Evolutionary conservation across 225 moss, liverwort and hornwort genomes (phyloP).

Genomic region (Sphagnum contortum): DNA sequence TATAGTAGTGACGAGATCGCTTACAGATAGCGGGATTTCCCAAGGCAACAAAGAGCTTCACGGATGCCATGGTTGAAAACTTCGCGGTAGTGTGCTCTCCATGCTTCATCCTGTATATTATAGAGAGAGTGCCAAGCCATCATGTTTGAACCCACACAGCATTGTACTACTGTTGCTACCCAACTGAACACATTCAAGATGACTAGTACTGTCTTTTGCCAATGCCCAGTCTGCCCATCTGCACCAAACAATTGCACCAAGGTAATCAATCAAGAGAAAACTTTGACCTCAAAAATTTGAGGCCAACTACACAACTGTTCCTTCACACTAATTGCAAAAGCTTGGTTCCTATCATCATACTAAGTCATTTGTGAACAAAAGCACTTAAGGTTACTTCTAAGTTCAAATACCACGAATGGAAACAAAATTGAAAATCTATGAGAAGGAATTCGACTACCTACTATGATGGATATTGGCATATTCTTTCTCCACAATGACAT

Average conservation of each 20-base stretch:
- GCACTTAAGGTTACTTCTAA: no score
- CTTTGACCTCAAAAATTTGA: no score
- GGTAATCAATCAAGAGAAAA: no score
- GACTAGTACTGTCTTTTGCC: slow-evolving; percentile 27
- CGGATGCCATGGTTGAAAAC: slow-evolving; percentile 88
- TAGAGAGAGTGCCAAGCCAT: slow-evolving; percentile 84
- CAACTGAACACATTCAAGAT: slow-evolving; percentile 37
- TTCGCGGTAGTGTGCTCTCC: slow-evolving; percentile 87
- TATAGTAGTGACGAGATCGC: background rate
- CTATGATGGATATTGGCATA: no score
- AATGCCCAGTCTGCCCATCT: slow-evolving; percentile 15
- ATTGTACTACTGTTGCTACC: slow-evolving; percentile 46
- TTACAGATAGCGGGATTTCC: slow-evolving; percentile 68
- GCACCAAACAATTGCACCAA: background rate
- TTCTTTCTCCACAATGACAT: slow-evolving; percentile 16
- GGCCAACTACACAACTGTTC: no score
- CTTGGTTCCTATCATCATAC: no score
- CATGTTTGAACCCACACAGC: slow-evolving; percentile 73
- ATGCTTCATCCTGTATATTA: slow-evolving; percentile 57
- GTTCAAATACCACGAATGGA: no score
- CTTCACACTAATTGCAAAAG: no score
- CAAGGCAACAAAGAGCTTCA: slow-evolving; percentile 80
- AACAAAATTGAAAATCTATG: no score
- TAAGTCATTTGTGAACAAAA: no score
- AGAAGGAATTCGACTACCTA: no score